A percentile compares a stretch with the other conserved stretches of the same genome.
phyloP scores from a whole-genome alignment of 208 protist genomes.

The Angomonas ambiguus region DNA sequence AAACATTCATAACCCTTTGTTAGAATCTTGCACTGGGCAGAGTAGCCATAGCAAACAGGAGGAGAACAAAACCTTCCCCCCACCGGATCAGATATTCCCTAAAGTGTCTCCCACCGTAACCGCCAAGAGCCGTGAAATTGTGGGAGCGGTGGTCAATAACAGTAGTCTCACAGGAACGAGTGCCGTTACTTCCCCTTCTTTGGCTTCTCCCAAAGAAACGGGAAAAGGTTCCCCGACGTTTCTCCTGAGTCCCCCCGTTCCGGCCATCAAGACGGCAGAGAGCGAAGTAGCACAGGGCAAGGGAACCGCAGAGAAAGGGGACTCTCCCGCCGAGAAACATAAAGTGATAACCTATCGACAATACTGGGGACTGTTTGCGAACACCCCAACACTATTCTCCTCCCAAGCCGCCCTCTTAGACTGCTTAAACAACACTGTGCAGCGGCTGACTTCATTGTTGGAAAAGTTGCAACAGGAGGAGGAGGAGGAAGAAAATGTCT shows the following conservation, averaged over 20 bases:
- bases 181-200: too few species aligned
- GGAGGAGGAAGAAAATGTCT: neutral
- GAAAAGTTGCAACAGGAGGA: conserved; percentile 27
- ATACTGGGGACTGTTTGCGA: conserved; percentile 72
- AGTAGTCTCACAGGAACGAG: too few species aligned
- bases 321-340: neutral
- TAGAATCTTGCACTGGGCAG: conserved; percentile 14
- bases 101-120: neutral
- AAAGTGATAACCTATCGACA: conserved; percentile 31
- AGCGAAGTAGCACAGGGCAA: neutral
- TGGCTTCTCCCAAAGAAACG: too few species aligned
- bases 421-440: conserved; percentile 32
- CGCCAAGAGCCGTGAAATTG: neutral
- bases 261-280: neutral
- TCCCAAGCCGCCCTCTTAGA: conserved; percentile 42
- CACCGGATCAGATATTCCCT: neutral
- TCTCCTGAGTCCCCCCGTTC: neutral
- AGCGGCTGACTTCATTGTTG: conserved; percentile 23
- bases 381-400: conserved; percentile 47
- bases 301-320: neutral
- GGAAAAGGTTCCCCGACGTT: too few species aligned
- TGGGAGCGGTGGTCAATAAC: neutral
- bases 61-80: neutral
- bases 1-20: conserved; percentile 47
- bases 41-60: neutral